Base-by-base conservation (phyloP, 2,329 filamentous ascomycete genomes). In the Ambrosiella cleistominuta region DNA sequence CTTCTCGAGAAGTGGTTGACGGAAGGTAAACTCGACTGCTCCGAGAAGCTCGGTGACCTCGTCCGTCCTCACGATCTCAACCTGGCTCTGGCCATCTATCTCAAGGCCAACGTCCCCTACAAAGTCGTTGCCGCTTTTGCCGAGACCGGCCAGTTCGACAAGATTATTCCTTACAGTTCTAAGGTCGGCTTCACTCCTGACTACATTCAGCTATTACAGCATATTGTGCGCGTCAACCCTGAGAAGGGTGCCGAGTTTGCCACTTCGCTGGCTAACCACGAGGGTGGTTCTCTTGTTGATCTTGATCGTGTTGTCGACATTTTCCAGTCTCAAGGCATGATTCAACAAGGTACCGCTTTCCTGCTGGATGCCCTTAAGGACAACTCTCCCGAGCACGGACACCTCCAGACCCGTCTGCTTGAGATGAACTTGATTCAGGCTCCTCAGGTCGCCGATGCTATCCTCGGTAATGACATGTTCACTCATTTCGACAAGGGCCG, bases 401-500 rank as follows among this genome's bases (percentile, higher is more conserved):
- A 91, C 64, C 77, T 98, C 44, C 93, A 98, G 72, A 98, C 94
- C 19, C 85, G 93, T 61, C 78, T 98, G 2, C 75, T 98, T 58
- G 94, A 98, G 76, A 97, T 98, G 90, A 98, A 98, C 71, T 73
- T 98, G 62, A 78, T 95, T 71, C 94, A 95, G 64, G 94, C 93
- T 1, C 93, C 93, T 55, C 93, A 97, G 70, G 94, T 98, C 57
- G 93, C 94, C 2, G 94, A 98, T 70, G 93, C 93, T 39, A 98
- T 98, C 64, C 80, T 98, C 45, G 88, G 91, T 63, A 98, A 98
- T 66, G 88, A 97, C 66, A 96, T 98, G 86, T 97, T 98, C 72
- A 89, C 89, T 0, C 82, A 98, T 72, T 98, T 95, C 67, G 93
- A 98, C 72, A 94, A 88, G 74, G 73, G 82, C 51, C 85, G 89